Percentiles rank a stretch among this genome's conserved stretches.
Evolutionary conservation across 2,329 filamentous ascomycete species (phyloP).

Genomic region (Fusarium pseudonygamai): DNA sequence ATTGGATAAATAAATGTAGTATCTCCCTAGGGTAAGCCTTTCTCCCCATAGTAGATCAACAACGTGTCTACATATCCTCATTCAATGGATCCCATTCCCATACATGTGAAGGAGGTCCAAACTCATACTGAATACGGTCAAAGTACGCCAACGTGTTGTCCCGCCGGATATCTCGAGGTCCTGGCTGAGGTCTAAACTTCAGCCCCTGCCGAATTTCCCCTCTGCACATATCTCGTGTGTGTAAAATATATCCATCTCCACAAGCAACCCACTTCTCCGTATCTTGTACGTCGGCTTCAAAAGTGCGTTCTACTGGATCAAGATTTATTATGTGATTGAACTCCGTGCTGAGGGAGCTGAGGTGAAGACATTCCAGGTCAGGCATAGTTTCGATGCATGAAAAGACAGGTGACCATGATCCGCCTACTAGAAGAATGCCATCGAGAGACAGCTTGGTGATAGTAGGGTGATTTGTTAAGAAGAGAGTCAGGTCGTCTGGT

Average conservation of each 20-base stretch:
- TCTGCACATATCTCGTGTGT: not conserved
- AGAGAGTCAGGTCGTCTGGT: not conserved
- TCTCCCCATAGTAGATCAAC: too few relatives aligned
- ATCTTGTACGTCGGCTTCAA: not conserved
- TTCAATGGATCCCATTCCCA: not conserved
- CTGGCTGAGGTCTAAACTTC: not conserved
- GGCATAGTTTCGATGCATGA: not conserved
- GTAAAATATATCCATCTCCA: not conserved
- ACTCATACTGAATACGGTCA: not conserved
- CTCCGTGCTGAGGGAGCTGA: not conserved
- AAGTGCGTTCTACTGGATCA: not conserved
- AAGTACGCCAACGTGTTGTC: not conserved
- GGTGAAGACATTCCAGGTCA: not conserved
- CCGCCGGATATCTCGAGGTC: accelerated
- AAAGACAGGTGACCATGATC: not conserved
- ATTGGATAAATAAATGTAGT: too few relatives aligned
- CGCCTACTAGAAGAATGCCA: not conserved
- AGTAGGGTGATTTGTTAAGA: not conserved
- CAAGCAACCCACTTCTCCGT: not conserved
- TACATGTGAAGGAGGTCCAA: not conserved
- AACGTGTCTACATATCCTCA: not conserved
- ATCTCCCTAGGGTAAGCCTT: too few relatives aligned
- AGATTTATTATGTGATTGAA: not conserved
- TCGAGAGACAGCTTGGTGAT: not conserved
- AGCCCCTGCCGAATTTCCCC: not conserved